Evolutionary conservation across 768 basidiomycete genomes (phyloP), one percentile per base, ranked within the genome.

Genomic region (Xerocomellus chrysenteron): DNA sequence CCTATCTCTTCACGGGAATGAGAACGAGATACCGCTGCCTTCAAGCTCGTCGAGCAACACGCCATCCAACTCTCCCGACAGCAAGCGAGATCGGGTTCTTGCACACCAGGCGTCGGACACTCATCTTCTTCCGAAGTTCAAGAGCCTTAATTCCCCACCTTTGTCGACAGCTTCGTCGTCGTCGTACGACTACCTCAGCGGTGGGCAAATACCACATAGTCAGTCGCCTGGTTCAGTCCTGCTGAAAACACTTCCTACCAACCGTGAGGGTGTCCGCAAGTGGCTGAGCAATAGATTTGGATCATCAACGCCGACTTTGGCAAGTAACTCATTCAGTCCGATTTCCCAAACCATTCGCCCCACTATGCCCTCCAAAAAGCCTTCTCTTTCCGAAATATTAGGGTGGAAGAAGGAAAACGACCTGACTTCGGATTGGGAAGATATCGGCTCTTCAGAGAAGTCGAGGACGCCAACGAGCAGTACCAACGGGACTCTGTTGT

Each of bases 261-360:
- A 83, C 19, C 77, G 88, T 19, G 86, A 89, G 50, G 90, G 85
- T 24, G 90, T 92, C 26, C 87, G 85, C 70, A 89, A 87, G 63
- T 92, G 90, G 90, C 69, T 92, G 43, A 87, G 76, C 60, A 83
- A 70, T 45, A 84, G 83, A 69, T 81, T 82, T 55, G 73, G 80
- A 8, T 74, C 81, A 2, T 76, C 75, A 35, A 65, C 77, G 9
- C 73, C 76, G 3, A 68, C 78, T 50, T 68, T 75, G 26, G 66
- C 70, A 50, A 73, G 75, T 6, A 74, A 76, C 2, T 67, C 75
- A 17, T 62, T 73, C 16, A 65, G 72, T 28, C 58, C 74, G 30
- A 59, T 69, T 70, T 62, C 65, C 57, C 62, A 65, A 32, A 77
- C 67, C 58, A 63, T 62, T 55, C 75, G 59, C 43, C 78, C 72